phyloP scores from a whole-genome alignment of 2,329 filamentous ascomycete genomes.

The Sclerotinia glacialis region DNA sequence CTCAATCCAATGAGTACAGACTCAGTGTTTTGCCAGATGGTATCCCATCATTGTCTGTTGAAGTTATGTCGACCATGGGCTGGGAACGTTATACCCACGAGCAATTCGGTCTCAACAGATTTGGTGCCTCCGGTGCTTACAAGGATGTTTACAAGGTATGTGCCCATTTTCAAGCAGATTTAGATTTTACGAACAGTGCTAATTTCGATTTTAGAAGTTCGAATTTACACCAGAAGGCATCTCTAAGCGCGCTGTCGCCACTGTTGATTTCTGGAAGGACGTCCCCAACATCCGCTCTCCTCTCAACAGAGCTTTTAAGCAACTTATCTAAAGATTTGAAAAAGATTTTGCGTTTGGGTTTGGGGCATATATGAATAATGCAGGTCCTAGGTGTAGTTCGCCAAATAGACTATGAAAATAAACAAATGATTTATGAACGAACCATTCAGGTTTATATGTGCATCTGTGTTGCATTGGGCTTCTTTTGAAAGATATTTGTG shows the following conservation, averaged over 20 bases:
- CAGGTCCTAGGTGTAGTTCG: conserved; percentile 8
- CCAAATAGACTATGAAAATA: conserved; percentile 23
- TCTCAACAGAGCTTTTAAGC: conserved; percentile 95
- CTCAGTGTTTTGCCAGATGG: conserved; percentile 90
- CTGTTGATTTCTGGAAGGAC: conserved; percentile 97
- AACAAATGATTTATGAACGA: conserved; percentile 20
- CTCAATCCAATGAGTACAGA: conserved; percentile 90
- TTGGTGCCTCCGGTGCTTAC: conserved; percentile 95
- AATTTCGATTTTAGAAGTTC: conserved; percentile 72
- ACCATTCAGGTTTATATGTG: conserved; percentile 8
- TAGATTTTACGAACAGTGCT: conserved; percentile 36
- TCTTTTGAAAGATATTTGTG: conserved; percentile 3
- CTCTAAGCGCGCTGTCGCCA: conserved; percentile 87
- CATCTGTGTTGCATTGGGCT: conserved; percentile 14
- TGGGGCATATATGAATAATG: conserved; percentile 18
- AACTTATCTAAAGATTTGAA: conserved; percentile 70
- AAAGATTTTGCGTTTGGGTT: conserved; percentile 8
- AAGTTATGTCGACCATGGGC: conserved; percentile 95
- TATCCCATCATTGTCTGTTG: conserved; percentile 87
- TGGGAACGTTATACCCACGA: conserved; percentile 99
- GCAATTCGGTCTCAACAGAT: conserved; percentile 99
- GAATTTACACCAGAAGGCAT: conserved; percentile 98
- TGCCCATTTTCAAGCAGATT: conserved; percentile 24
- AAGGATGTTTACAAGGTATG: conserved; percentile 92
- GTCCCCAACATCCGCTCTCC: conserved; percentile 87